Conservation (phyloP, 306 rosid genomes). For the Glycyrrhiza uralensis region DNA sequence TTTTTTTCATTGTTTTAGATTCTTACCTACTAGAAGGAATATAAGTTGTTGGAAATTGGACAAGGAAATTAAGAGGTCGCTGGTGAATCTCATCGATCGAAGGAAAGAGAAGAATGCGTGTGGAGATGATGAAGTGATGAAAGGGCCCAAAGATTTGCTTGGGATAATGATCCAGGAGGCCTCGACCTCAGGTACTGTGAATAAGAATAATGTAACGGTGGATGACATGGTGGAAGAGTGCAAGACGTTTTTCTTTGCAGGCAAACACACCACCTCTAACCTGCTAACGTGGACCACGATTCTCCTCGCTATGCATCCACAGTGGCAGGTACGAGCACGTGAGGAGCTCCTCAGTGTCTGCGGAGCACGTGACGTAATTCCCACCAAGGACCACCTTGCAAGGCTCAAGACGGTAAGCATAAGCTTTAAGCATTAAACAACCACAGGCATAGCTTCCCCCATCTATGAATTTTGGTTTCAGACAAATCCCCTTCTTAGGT, state of each 20-base stretch:
- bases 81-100: conserved; percentile 51
- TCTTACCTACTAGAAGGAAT: conserved; percentile 67
- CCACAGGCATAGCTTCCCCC: too few species aligned
- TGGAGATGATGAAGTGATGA: not conserved
- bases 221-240: conserved; percentile 88
- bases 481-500: too few species aligned
- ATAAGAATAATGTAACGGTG: too few species aligned
- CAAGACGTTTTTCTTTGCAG: conserved; percentile 90
- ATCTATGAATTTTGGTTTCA: too few species aligned
- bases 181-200: too few species aligned
- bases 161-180: conserved; percentile 78
- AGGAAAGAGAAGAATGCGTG: conserved; percentile 33
- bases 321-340: conserved; percentile 81
- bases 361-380: conserved; percentile 77
- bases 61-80: conserved; percentile 46
- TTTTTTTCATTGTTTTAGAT: conserved; percentile 26
- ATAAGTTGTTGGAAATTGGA: conserved; percentile 66
- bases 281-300: conserved; percentile 87
- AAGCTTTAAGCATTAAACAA: too few species aligned
- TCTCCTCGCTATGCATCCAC: conserved; percentile 84
- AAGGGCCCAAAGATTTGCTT: conserved; percentile 54
- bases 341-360: conserved; percentile 65
- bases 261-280: conserved; percentile 85
- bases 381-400: conserved; percentile 54
- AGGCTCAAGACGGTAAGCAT: conserved; percentile 82